Conservation (phyloP, 495 filamentous ascomycete species). For the Recurvomyces mirabilis region DNA sequence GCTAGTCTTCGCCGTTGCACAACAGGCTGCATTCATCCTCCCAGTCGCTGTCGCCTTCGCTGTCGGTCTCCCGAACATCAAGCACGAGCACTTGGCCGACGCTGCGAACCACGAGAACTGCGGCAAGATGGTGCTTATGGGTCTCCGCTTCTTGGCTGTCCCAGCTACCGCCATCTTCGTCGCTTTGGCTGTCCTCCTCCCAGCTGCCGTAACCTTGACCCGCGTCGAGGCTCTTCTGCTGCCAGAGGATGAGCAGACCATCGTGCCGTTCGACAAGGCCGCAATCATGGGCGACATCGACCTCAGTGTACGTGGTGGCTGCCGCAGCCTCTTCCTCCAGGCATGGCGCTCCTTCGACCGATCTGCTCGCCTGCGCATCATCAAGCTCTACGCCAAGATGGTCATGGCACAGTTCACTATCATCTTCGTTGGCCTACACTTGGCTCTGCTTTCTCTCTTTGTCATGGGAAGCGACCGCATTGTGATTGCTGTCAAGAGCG, state of each 20-base stretch:
- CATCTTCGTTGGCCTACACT: conserved; percentile 24
- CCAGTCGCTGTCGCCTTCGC: conserved; percentile 20
- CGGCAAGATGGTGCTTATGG: conserved; percentile 16
- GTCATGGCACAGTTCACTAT: conserved; percentile 40
- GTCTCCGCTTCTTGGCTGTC: conserved; percentile 29
- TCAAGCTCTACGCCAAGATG: conserved; percentile 59
- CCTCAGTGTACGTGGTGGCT: conserved; percentile 38
- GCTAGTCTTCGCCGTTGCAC: conserved; percentile 34
- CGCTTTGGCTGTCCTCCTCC: conserved; percentile 44
- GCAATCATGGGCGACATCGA: conserved; percentile 43
- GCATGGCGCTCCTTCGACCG: conserved; percentile 62
- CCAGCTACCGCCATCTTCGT: conserved; percentile 31
- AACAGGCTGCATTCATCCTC: conserved; percentile 27
- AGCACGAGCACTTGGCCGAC: conserved; percentile 21
- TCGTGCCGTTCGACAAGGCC: conserved; percentile 65
- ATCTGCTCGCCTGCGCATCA: conserved; percentile 51
- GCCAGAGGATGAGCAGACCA: conserved; percentile 54
- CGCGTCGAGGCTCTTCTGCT: conserved; percentile 65
- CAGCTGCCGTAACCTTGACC: conserved; percentile 49
- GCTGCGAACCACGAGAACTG: conserved; percentile 21
- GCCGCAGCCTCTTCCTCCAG: conserved; percentile 54
- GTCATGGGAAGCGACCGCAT: conserved; percentile 16
- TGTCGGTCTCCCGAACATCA: conserved; percentile 14
- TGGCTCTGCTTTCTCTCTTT: conserved; percentile 14
- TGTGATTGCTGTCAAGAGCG: conserved; percentile 10